A percentile compares a stretch with the other conserved stretches of the same genome.
Conservation (phyloP, 2,329 filamentous ascomycete genomes). For the Bipolaris oryzae region DNA sequence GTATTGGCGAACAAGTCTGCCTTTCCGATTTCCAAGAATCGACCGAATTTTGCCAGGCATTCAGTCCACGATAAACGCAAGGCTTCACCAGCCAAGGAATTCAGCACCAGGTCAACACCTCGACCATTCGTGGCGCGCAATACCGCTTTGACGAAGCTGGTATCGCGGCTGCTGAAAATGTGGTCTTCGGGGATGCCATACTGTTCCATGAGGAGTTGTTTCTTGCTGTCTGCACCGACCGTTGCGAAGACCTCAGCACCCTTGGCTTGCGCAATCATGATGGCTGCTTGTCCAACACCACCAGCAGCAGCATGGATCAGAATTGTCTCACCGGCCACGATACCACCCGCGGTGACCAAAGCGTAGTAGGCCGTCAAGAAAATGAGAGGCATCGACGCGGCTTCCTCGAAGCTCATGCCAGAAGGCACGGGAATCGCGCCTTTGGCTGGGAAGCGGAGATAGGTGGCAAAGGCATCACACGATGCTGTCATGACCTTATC, state of each 20-base stretch:
- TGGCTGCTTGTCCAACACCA: conserved; percentile 30
- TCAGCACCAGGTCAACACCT: conserved; percentile 46
- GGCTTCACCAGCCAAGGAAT: conserved; percentile 35
- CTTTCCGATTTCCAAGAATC: conserved; percentile 34
- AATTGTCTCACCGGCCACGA: conserved; percentile 32
- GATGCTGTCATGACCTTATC: conserved; percentile 11
- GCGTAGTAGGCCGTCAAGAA: conserved; percentile 12
- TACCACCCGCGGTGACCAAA: conserved; percentile 2
- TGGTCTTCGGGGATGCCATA: conserved; percentile 27
- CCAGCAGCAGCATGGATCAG: conserved; percentile 38
- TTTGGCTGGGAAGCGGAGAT: conserved; percentile 13
- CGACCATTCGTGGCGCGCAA: conserved; percentile 22
- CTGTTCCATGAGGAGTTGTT: conserved; percentile 16
- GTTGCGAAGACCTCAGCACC: conserved; percentile 28
- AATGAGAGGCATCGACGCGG: conserved; percentile 12
- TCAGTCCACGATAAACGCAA: conserved; percentile 30
- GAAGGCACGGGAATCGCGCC: conserved; percentile 6
- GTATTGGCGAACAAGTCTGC: conserved; percentile 18
- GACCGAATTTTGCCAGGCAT: conserved; percentile 36
- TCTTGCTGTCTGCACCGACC: conserved; percentile 18
- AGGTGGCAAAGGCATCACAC: conserved; percentile 11
- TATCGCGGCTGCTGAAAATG: conserved; percentile 35
- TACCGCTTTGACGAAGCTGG: conserved; percentile 14
- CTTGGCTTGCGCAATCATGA: conserved; percentile 26
- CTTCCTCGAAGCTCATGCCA: conserved; percentile 11